Conservation (phyloP, 2,329 filamentous ascomycete species). For the Basipetospora chlamydospora region DNA sequence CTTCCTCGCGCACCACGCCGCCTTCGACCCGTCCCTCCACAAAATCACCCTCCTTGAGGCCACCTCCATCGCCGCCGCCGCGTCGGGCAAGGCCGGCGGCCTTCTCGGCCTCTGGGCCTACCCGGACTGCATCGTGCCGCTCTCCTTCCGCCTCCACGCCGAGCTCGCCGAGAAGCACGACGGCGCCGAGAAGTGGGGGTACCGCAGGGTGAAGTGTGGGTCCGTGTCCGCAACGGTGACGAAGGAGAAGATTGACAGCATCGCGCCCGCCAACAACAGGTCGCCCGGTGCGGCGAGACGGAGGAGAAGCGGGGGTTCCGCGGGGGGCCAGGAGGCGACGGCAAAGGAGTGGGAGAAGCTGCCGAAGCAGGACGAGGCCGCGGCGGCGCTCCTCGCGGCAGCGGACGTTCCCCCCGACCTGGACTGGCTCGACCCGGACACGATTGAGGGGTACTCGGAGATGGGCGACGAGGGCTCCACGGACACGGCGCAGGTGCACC, state of each 20-base stretch:
- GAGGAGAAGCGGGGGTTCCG: slow-evolving; percentile 7
- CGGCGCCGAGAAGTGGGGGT: slow-evolving; percentile 72
- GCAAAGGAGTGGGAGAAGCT: slow-evolving; percentile 44
- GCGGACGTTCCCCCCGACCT: slow-evolving; percentile 60
- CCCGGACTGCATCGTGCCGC: slow-evolving; percentile 64
- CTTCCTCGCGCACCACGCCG: slow-evolving; percentile 73
- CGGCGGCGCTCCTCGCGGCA: slow-evolving; percentile 31
- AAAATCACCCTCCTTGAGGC: slow-evolving; percentile 81
- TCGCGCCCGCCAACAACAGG: slow-evolving; percentile 7
- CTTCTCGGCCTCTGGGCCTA: slow-evolving; percentile 87
- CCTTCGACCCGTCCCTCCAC: slow-evolving; percentile 60
- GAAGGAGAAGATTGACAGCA: slow-evolving; percentile 18
- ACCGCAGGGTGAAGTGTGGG: slow-evolving; percentile 65
- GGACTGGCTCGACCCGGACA: slow-evolving; percentile 64
- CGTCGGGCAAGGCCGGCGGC: slow-evolving; percentile 88
- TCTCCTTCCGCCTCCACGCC: slow-evolving; percentile 72
- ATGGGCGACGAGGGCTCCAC: slow-evolving; percentile 58
- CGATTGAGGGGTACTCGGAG: slow-evolving; percentile 56
- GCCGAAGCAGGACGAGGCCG: slow-evolving; percentile 41
- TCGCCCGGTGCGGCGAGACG: slow-evolving; percentile 6
- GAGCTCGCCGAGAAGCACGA: slow-evolving; percentile 74
- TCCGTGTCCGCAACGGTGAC: slow-evolving; percentile 28
- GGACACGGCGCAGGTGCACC: slow-evolving; percentile 88
- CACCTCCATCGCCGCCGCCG: slow-evolving; percentile 70
- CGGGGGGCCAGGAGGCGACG: slow-evolving; percentile 7